Conservation (phyloP, 1,139 yeast genomes). For the Kodamaea ohmeri region DNA sequence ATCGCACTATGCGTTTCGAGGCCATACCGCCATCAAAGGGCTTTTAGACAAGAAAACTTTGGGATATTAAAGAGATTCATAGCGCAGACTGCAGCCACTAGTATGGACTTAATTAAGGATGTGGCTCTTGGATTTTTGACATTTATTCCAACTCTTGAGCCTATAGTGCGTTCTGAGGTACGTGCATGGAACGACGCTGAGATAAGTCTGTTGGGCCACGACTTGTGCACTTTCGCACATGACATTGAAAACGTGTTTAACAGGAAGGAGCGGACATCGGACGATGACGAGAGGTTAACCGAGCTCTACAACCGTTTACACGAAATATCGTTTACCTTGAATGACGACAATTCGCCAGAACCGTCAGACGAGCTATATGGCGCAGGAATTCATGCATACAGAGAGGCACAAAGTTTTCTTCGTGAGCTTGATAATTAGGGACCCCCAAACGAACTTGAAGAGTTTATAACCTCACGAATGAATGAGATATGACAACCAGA, state of each 20-base stretch:
- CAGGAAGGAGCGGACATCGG: neutral
- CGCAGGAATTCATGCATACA: neutral
- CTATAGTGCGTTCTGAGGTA: neutral
- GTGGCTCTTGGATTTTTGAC: neutral
- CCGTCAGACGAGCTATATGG: neutral
- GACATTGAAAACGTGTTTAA: neutral
- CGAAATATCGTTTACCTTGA: neutral
- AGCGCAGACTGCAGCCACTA: slow-evolving; percentile 1
- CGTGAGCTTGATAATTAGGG: neutral
- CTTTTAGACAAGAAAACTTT: slow-evolving; percentile 3
- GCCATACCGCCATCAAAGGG: slow-evolving; percentile 6
- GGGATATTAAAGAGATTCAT: neutral
- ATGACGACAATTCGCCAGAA: neutral
- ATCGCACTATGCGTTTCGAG: slow-evolving; percentile 7
- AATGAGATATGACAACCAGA: no score
- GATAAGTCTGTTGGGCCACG: neutral
- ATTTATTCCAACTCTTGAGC: neutral
- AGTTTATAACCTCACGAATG: no score
- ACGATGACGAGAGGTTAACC: neutral
- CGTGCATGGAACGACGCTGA: neutral
- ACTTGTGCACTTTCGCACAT: neutral
- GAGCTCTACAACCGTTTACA: neutral
- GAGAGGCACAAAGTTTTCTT: neutral
- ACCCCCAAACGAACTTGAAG: no score
- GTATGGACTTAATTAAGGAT: neutral